Base-by-base conservation (phyloP, 805 yeast genomes). In the Grigorovia yakushimaensis region DNA sequence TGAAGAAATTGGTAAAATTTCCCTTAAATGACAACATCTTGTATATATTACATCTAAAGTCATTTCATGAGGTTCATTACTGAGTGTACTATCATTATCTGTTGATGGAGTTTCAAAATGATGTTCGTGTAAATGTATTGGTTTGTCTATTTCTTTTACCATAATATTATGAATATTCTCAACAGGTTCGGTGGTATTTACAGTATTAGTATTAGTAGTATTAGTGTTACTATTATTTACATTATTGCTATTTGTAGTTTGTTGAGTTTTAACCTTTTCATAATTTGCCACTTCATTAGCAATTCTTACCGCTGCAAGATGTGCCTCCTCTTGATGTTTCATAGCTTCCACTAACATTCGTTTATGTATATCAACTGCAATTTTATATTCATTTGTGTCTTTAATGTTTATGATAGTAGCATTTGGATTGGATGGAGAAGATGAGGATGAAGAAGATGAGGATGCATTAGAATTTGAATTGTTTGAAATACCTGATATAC, bases 1-100 rank as follows among this genome's bases (percentile, higher is more conserved):
- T 1, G 94, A 89, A 2, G 95, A 91, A 41, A 89, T 88, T 1
- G 98, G 97, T 51, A 89, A 64, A 48, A 88, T 88, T 58, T 88
- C 97, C 45, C 97, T 72, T 48, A 88, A 68, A 63, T 88, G 97
- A 61, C 97, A 88, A 64, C 97, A 89, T 52, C 97, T 72, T 0
- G 96, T 86, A 65, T 89, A 89, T 59, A 89, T 72, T 42, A 81
- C 74, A 57, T 87, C 95, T 44, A 72, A 49, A 2, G 67, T 64
- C 23, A 64, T 43, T 37, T 65, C 65, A 8, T 64, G 64, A 9
- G 36, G 4, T 30, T 30, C n/a, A 5, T 10, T 30, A 10, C 11
- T 13, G n/a, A 5, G 5, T 30, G 11, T 8, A n/a, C 19, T 13
- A 8, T 59, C 61, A n/a, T 51, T 54, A 9, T 24, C 33, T 8